phyloP scores from a whole-genome alignment of 768 basidiomycete genomes.

The Naganishia kalamii region DNA sequence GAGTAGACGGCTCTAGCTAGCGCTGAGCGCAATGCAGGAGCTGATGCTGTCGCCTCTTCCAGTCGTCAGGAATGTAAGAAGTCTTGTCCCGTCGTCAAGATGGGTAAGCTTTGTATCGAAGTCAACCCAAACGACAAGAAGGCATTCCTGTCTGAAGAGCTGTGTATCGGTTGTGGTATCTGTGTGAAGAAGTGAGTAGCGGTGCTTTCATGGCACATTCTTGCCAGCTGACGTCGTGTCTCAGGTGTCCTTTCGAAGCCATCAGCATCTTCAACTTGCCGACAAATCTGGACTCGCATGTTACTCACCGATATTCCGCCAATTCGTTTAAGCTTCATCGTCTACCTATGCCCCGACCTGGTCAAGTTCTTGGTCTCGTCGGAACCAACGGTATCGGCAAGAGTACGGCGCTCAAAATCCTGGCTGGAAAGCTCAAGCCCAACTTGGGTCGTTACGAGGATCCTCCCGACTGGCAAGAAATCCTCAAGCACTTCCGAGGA shows the following conservation, averaged over 20 bases:
- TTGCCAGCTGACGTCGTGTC: neutral
- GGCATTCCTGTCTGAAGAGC: slow-evolving; percentile 95
- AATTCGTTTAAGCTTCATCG: slow-evolving; percentile 99
- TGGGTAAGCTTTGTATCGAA: slow-evolving; percentile 98
- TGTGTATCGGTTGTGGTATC: slow-evolving; percentile 99
- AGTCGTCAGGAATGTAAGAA: slow-evolving; percentile 93
- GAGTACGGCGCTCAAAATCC: slow-evolving; percentile 91
- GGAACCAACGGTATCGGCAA: slow-evolving; percentile 99
- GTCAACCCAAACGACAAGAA: slow-evolving; percentile 94
- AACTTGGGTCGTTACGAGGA: slow-evolving; percentile 97
- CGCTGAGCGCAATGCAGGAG: neutral
- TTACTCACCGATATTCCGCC: slow-evolving; percentile 96
- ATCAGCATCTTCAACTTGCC: slow-evolving; percentile 98
- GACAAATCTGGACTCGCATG: slow-evolving; percentile 89
- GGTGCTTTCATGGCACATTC: neutral
- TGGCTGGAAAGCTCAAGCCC: slow-evolving; percentile 67
- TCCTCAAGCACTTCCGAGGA: slow-evolving; percentile 95
- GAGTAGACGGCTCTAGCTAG: neutral
- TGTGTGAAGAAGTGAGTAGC: slow-evolving; percentile 90
- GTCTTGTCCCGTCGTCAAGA: slow-evolving; percentile 94
- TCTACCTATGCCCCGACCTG: slow-evolving; percentile 90
- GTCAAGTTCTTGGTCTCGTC: slow-evolving; percentile 96
- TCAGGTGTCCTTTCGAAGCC: slow-evolving; percentile 96
- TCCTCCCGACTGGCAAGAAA: slow-evolving; percentile 98
- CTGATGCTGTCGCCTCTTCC: neutral